Evolutionary conservation across 495 filamentous ascomycete genomes (phyloP).

Genomic region (Xylaria telfairii): DNA sequence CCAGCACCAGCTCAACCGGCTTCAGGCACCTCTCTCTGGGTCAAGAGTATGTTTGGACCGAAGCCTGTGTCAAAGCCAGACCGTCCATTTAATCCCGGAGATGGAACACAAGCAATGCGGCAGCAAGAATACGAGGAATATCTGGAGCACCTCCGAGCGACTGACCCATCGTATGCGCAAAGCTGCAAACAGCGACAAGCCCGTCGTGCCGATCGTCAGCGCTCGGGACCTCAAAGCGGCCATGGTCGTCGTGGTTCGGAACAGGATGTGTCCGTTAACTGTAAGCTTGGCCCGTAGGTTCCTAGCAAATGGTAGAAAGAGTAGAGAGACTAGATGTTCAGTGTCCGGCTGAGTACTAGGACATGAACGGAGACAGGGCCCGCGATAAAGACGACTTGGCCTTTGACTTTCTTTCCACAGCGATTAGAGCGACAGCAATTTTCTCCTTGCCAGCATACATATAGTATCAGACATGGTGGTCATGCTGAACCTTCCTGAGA

Average conservation of each 20-base stretch:
- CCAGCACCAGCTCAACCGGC: background rate
- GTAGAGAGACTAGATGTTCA: background rate
- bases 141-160: constrained; percentile 48
- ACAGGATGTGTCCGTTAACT: constrained; percentile 15
- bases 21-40: constrained; percentile 23
- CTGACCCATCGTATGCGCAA: constrained; percentile 46
- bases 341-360: background rate
- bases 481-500: constrained; percentile 19
- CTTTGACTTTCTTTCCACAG: constrained; percentile 27
- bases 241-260: background rate
- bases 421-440: constrained; percentile 25
- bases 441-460: constrained; percentile 27
- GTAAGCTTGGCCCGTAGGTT: background rate
- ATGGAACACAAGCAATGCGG: constrained; percentile 25
- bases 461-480: constrained; percentile 12
- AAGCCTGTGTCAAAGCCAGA: constrained; percentile 37
- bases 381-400: constrained; percentile 10
- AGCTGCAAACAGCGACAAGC: constrained; percentile 52
- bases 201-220: constrained; percentile 43
- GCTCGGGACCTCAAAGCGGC: background rate
- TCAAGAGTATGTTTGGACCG: constrained; percentile 33
- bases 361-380: constrained; percentile 1
- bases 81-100: constrained; percentile 26
- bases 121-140: constrained; percentile 52
- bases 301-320: background rate